Evolutionary conservation across 106 monocot genomes (phyloP), one percentile per base, ranked within the genome.

Genomic region (Posidonia australis): DNA sequence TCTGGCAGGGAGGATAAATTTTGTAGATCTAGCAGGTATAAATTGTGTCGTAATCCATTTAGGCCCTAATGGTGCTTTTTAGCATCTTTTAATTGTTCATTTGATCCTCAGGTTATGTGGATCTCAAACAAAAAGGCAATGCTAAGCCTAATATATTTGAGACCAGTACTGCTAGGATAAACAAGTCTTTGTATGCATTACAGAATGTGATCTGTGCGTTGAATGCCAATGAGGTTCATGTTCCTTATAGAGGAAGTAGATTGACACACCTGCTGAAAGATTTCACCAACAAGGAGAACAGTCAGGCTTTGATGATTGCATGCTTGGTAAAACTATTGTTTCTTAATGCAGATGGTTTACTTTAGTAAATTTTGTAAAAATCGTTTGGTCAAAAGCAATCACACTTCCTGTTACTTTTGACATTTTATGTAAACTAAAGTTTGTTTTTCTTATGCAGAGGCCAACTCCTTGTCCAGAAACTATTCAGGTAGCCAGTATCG

Each of bases 231-330:
- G 76, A 71, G 23, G 41, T 48, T 29, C 73, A 67, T 48, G 63
- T 88, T 44, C 76, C 81, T 12, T 88, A 83, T 18, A 32, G 81
- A 44, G 70, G 84, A 60, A 79, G 67, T 60, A 88, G 79, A 74
- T 49, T 88, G 28, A 88, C 83, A 28, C 80, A 69, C 42, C 61
- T 88, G 24, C 44, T 87, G 62, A 83, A 81, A 68, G 81, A 71
- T 51, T 88, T 65, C 58, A n/a, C 77, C 70, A n/a, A n/a, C n/a
- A 67, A 57, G 49, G 46, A 47, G 20, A 51, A 29, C 54, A 84
- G 67, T 44, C 41, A 54, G 18, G 67, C 73, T 51, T 62, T 88
- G 41, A 47, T 88, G 21, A 61, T 84, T n/a, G 62, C 83, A 16
- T 83, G 78, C 36, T 52, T 87, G 80, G 83, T 88, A 64, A 84